These are phyloP conservation scores for Skeletonema grethae DNA, from an alignment of 108 stramenopile species.

Conservation along the genomic window DNA sequence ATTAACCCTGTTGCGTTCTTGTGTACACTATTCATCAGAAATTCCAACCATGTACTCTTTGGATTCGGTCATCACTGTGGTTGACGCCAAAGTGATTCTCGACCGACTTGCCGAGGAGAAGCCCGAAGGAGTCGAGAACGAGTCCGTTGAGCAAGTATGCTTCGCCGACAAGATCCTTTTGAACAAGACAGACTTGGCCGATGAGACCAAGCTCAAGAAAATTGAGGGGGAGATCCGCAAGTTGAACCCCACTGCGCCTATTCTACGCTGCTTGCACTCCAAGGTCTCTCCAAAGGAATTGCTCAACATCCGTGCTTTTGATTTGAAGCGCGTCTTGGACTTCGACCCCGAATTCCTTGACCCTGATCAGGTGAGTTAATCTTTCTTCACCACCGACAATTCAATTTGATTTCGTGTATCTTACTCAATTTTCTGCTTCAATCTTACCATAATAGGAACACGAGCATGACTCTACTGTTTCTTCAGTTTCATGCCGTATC, in stretches of 20 bases:
- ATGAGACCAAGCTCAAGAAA: conserved; percentile 36
- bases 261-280: conserved; percentile 41
- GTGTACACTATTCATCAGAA: conserved; percentile 13
- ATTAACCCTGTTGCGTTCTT: conserved; percentile 55
- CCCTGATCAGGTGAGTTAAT: conserved; percentile 31
- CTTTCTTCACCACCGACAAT: conserved; percentile 2
- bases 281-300: conserved; percentile 68
- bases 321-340: conserved; percentile 78
- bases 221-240: conserved; percentile 53
- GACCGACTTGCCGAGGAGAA: conserved; percentile 82
- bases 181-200: conserved; percentile 85
- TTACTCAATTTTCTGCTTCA: background rate
- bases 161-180: conserved; percentile 87
- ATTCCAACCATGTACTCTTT: conserved; percentile 66
- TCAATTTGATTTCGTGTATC: conserved; percentile 5
- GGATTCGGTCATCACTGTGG: conserved; percentile 94
- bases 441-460: conserved; percentile 39
- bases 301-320: conserved; percentile 82
- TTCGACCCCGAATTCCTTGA: conserved; percentile 86
- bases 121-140: conserved; percentile 90
- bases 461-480: conserved; percentile 74
- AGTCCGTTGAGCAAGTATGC: conserved; percentile 94
- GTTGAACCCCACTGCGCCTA: conserved; percentile 67
- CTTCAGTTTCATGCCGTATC: conserved; percentile 64
- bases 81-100: conserved; percentile 90